A percentile compares a stretch with the other conserved stretches of the same genome.
phyloP scores from a whole-genome alignment of 2,329 filamentous ascomycete genomes.

The Kalaharituber pfeilii region DNA sequence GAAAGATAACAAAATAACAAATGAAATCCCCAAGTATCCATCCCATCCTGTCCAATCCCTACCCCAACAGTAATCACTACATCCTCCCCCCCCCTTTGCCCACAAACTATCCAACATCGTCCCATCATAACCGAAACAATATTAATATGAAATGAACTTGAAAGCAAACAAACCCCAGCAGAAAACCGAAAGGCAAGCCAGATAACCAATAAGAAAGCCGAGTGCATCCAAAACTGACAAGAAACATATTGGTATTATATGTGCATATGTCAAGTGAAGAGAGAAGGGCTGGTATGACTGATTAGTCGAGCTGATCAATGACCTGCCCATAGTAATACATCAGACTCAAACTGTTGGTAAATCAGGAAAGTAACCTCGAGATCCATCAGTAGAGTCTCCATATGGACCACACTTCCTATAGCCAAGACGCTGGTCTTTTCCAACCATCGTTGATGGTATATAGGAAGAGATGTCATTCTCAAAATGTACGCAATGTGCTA shows the following conservation, averaged over 20 bases:
- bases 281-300: too few species aligned
- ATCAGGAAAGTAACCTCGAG: slow-evolving; percentile 17
- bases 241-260: not conserved
- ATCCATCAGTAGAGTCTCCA: slow-evolving; percentile 14
- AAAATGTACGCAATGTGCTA: slow-evolving; percentile 14
- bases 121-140: slow-evolving; percentile 7
- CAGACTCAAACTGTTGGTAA: slow-evolving; percentile 14
- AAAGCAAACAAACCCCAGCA: slow-evolving; percentile 7
- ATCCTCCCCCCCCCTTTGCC: slow-evolving; percentile 7
- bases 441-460: slow-evolving; percentile 17
- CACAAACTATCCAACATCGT: slow-evolving; percentile 12
- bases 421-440: slow-evolving; percentile 6
- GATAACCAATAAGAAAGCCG: slow-evolving; percentile 14
- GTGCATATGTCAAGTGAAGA: slow-evolving; percentile 13
- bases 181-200: slow-evolving; percentile 12
- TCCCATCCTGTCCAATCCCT: not conserved
- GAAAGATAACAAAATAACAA: slow-evolving; percentile 13
- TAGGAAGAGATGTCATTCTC: slow-evolving; percentile 19
- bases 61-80: slow-evolving; percentile 1
- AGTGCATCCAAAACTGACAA: slow-evolving; percentile 2
- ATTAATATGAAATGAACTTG: slow-evolving; percentile 7
- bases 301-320: too few species aligned
- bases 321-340: slow-evolving; percentile 12
- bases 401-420: slow-evolving; percentile 16
- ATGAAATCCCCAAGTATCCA: slow-evolving; percentile 8